Percentiles rank a stretch among this genome's conserved stretches.
Conservation (phyloP, 495 filamentous ascomycete genomes). For the Neurospora discreta region DNA sequence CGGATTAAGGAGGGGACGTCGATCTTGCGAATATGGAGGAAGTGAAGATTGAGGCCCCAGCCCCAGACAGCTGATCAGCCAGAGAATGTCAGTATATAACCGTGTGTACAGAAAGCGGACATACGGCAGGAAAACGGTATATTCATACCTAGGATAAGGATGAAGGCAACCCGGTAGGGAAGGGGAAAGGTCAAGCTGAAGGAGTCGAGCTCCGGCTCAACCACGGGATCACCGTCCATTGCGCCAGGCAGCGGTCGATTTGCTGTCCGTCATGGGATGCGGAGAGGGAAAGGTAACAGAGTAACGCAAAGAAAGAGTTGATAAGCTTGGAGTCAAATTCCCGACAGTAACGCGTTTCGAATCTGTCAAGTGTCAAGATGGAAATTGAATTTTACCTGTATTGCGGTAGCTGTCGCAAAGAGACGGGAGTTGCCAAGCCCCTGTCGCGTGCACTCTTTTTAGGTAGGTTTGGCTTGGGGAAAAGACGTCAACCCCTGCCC, state of each 20-base stretch:
- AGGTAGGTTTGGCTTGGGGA: slow-evolving; percentile 2
- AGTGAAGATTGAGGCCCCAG: slow-evolving; percentile 81
- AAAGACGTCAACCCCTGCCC: slow-evolving; percentile 14
- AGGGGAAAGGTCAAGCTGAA: slow-evolving; percentile 80
- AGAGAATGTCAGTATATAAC: slow-evolving; percentile 8
- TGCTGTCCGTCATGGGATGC: slow-evolving; percentile 15
- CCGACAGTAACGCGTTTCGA: slow-evolving; percentile 1
- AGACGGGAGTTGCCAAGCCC: not conserved
- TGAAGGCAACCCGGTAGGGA: slow-evolving; percentile 68
- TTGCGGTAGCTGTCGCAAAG: not conserved
- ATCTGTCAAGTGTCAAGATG: not conserved
- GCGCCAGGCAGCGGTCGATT: slow-evolving; percentile 22
- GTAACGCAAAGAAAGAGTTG: slow-evolving; percentile 4
- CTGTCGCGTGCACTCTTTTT: slow-evolving; percentile 7
- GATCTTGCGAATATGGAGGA: slow-evolving; percentile 61
- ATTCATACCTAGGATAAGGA: slow-evolving; percentile 63
- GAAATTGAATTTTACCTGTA: not conserved
- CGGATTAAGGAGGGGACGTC: slow-evolving; percentile 71
- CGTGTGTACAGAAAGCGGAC: not conserved
- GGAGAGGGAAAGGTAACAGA: slow-evolving; percentile 5
- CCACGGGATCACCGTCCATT: slow-evolving; percentile 73
- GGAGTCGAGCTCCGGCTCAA: slow-evolving; percentile 70
- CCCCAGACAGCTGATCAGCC: slow-evolving; percentile 65
- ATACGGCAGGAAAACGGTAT: not conserved
- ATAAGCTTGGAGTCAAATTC: not conserved